Base-by-base conservation (phyloP, 768 basidiomycete species). In the Exidia glandulosa region DNA sequence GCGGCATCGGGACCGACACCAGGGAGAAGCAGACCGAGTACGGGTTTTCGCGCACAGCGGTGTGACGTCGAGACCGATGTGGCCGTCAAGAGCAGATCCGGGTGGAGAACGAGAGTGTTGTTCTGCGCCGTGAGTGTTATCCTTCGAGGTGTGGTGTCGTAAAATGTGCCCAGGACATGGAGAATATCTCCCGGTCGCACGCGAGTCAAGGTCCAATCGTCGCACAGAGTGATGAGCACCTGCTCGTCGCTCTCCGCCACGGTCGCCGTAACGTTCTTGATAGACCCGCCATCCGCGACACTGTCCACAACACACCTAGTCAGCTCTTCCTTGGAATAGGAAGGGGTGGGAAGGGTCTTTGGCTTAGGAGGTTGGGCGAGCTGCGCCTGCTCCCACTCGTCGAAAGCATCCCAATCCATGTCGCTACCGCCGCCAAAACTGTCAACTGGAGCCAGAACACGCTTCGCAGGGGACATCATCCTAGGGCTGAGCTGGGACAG, bases 61-160 rank as follows among this genome's bases (percentile, higher is more conserved):
- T 88, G 77, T 0, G 93, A 84, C 59, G 83, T 88, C 2, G 93
- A 86, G 25, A 98, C 83, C 1, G 90, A 82, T 0, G 95, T 96
- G 29, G 93, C 87, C 2, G 96, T 94, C 55, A 97, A 72, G 45
- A 99, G 86, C 52, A 91, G 73, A 71, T 99, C 95, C 4, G 95
- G 95, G 66, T 98, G 93, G 56, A 87, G 86, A 63, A 98, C 85
- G 59, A 98, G 73, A 54, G 88, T 74, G 64, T 92, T 86, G 10
- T 79, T 68, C 58, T 78, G 78, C 32, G 84, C 78, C 2, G 83
- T 83, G 52, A 96, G 78, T 1, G 74, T 70, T 32, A 91, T 86
- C 14, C 74, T 73, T 47, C 69, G 67, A 7, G 67, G 72, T n/a
- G 76, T 63, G 19, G 74, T 68, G 32, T 57, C 45, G 32, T 47